Percentiles rank a stretch among this genome's conserved stretches.
phyloP scores from a whole-genome alignment of 148 eudicot species.

The Polygonum maritimum region DNA sequence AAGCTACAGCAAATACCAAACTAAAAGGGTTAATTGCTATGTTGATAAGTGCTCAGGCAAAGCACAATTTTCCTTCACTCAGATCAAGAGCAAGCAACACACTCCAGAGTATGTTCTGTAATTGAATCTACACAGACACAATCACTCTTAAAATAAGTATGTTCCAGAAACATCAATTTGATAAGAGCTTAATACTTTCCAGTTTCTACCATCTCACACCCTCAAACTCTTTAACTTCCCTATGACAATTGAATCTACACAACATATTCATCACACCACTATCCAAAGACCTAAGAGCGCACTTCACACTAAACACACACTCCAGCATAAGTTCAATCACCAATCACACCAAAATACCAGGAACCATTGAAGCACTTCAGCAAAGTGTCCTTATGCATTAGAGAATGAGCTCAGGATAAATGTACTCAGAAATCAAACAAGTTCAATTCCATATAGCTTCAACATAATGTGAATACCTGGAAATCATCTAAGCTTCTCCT shows the following conservation, averaged over 20 bases:
- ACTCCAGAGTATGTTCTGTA: background rate
- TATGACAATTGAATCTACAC: too few species aligned
- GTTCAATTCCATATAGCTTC: background rate
- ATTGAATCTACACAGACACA: background rate
- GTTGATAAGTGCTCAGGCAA: background rate
- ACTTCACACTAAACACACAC: background rate
- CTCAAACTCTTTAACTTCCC: background rate
- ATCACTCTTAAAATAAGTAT: too few species aligned
- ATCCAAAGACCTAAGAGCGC: background rate
- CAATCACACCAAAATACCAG: background rate
- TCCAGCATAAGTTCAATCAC: background rate
- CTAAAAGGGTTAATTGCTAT: background rate
- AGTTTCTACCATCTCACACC: background rate
- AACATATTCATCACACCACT: background rate
- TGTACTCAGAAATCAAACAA: background rate
- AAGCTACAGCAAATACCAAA: background rate
- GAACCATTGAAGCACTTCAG: background rate
- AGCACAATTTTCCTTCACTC: background rate
- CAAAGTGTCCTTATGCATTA: background rate
- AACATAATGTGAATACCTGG: background rate
- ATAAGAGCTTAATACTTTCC: background rate
- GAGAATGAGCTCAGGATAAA: background rate
- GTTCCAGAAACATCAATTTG: background rate
- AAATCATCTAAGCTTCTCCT: constrained; percentile 67
- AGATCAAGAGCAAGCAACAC: background rate